Percentiles rank a stretch among this genome's conserved stretches.
These are phyloP conservation scores for Iris pallida DNA, from an alignment of 116 monocot genomes.

Conservation along the genomic window DNA sequence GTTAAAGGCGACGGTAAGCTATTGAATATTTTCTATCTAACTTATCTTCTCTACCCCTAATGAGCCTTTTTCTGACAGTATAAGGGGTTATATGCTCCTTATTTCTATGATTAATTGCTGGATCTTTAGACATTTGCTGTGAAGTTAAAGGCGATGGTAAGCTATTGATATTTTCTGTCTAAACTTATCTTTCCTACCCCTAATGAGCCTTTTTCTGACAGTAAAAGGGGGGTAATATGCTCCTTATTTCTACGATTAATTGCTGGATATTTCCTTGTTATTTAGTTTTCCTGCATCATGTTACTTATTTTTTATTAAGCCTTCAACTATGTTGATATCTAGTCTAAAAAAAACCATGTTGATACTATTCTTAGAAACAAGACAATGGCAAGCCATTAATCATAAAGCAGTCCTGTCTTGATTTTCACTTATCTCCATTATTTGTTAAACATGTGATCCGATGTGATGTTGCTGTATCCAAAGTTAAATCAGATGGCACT, in stretches of 20 bases:
- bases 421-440: no score
- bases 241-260: no score
- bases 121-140: conserved; percentile 55
- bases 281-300: conserved; percentile 19
- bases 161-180: conserved; percentile 2
- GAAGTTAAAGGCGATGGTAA: conserved; percentile 73
- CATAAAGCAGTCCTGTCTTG: no score
- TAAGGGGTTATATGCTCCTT: background rate
- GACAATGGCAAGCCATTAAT: conserved; percentile 49
- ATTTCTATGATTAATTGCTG: background rate
- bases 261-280: conserved; percentile 33
- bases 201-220: no score
- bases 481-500: no score
- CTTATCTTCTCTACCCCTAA: background rate
- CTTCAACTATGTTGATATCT: no score
- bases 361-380: conserved; percentile 8
- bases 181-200: background rate
- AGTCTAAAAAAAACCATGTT: no score
- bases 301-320: no score
- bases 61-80: background rate
- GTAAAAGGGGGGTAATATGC: no score
- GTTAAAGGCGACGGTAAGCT: conserved; percentile 71
- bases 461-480: no score
- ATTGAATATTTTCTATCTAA: conserved; percentile 2
- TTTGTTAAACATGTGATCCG: no score